A percentile compares a stretch with the other conserved stretches of the same genome.
phyloP scores from a whole-genome alignment of 2,329 filamentous ascomycete genomes.

The Fusarium nodosum region DNA sequence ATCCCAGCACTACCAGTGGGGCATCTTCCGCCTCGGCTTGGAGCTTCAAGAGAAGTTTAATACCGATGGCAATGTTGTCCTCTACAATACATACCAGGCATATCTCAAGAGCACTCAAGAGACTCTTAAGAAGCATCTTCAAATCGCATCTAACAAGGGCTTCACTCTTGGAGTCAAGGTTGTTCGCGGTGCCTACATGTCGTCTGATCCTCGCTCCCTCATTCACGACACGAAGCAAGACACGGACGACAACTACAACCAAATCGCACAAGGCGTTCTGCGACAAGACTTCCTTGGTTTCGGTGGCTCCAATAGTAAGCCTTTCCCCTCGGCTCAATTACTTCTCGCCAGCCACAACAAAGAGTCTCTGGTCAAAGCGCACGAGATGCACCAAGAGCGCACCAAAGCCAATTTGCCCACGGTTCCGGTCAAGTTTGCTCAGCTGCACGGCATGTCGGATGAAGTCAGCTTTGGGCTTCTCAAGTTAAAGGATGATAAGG shows the following conservation, averaged over 20 bases:
- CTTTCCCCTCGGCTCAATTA: conserved; percentile 62
- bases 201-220: conserved; percentile 62
- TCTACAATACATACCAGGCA: conserved; percentile 68
- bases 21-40: conserved; percentile 53
- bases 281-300: conserved; percentile 56
- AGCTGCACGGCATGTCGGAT: conserved; percentile 71
- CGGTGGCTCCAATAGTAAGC: conserved; percentile 56
- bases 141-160: conserved; percentile 58
- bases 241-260: conserved; percentile 67
- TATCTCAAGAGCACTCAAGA: conserved; percentile 65
- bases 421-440: conserved; percentile 62
- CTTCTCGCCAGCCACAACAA: conserved; percentile 68
- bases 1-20: conserved; percentile 60
- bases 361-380: conserved; percentile 57
- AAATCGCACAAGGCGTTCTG: conserved; percentile 62
- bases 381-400: conserved; percentile 59
- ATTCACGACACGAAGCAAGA: conserved; percentile 67
- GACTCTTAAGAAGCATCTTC: conserved; percentile 61
- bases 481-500: conserved; percentile 51
- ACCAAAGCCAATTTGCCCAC: conserved; percentile 53
- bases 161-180: conserved; percentile 70
- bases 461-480: conserved; percentile 66
- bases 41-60: conserved; percentile 58
- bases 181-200: conserved; percentile 69
- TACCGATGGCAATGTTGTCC: conserved; percentile 52